Conservation (phyloP, 768 basidiomycete species). For the Leucocoprinus leucothites region DNA sequence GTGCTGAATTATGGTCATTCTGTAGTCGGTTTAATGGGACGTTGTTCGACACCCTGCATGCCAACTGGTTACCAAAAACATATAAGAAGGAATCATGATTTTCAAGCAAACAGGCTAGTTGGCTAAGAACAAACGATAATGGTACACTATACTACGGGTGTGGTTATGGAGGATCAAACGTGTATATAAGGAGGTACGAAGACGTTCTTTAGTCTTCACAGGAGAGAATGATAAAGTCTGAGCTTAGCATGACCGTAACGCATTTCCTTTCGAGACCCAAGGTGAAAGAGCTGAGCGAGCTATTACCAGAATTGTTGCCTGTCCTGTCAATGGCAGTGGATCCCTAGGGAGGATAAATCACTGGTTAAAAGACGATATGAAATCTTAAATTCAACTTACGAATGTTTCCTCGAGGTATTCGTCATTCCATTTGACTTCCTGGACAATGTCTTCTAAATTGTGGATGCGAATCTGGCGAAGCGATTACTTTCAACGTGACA, state of each 20-base stretch:
- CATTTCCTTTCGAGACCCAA: not conserved
- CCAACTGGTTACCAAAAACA: too few species aligned
- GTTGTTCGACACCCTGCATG: too few species aligned
- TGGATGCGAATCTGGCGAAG: not conserved
- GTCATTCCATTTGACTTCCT: conserved; percentile 1
- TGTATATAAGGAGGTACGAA: not conserved
- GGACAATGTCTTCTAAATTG: not conserved
- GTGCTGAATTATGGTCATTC: too few species aligned
- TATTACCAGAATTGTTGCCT: not conserved
- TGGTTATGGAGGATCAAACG: not conserved
- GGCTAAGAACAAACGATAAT: too few species aligned
- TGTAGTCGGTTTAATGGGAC: too few species aligned
- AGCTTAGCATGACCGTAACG: not conserved
- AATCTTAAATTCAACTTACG: too few species aligned
- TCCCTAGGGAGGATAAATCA: not conserved
- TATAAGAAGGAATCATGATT: too few species aligned
- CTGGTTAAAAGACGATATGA: conserved; percentile 19
- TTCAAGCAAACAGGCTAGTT: too few species aligned
- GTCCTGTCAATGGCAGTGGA: not conserved
- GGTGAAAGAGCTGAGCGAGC: not conserved
- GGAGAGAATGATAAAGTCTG: not conserved
- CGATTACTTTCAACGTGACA: not conserved
- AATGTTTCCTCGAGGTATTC: not conserved
- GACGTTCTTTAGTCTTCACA: not conserved
- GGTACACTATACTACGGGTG: too few species aligned